phyloP scores from a whole-genome alignment of 2,329 filamentous ascomycete species.

The Myriosclerotinia scirpicola region DNA sequence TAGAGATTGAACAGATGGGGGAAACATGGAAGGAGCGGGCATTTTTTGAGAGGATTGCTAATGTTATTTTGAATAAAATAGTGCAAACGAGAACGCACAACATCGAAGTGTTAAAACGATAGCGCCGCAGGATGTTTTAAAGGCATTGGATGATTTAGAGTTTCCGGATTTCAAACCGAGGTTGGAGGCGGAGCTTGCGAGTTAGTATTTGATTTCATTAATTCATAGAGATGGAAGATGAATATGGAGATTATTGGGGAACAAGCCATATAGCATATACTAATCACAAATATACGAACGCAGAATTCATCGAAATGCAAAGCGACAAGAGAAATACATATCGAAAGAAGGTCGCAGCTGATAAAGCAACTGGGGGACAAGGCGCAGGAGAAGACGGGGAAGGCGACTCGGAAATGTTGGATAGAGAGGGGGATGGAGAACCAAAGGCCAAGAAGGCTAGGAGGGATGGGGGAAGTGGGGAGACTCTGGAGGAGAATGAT shows the following conservation, averaged over 20 bases:
- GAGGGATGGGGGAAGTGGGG: conserved; percentile 47
- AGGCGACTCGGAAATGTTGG: conserved; percentile 43
- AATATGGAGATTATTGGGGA: neutral
- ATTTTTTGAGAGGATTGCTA: neutral
- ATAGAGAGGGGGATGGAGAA: conserved; percentile 31
- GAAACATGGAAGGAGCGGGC: neutral
- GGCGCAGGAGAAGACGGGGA: conserved; percentile 44
- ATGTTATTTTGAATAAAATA: conserved; percentile 40
- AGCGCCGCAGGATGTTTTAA: conserved; percentile 71
- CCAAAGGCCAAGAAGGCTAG: conserved; percentile 23
- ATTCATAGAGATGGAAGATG: too few species aligned
- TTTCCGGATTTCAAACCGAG: conserved; percentile 68
- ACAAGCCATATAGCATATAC: conserved; percentile 23
- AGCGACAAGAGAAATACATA: conserved; percentile 73
- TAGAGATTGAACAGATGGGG: neutral
- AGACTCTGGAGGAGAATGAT: conserved; percentile 1
- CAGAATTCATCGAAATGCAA: conserved; percentile 70
- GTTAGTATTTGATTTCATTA: conserved; percentile 47
- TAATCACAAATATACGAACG: conserved; percentile 10
- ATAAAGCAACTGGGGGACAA: conserved; percentile 48
- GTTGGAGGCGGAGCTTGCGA: conserved; percentile 74
- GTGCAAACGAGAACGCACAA: conserved; percentile 70
- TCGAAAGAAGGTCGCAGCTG: conserved; percentile 66
- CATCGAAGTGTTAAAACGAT: conserved; percentile 75
- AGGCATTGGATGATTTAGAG: conserved; percentile 73